Evolutionary conservation across 2,329 filamentous ascomycete genomes (phyloP), one percentile per base, ranked within the genome.

Genomic region (Fusarium tupiense): DNA sequence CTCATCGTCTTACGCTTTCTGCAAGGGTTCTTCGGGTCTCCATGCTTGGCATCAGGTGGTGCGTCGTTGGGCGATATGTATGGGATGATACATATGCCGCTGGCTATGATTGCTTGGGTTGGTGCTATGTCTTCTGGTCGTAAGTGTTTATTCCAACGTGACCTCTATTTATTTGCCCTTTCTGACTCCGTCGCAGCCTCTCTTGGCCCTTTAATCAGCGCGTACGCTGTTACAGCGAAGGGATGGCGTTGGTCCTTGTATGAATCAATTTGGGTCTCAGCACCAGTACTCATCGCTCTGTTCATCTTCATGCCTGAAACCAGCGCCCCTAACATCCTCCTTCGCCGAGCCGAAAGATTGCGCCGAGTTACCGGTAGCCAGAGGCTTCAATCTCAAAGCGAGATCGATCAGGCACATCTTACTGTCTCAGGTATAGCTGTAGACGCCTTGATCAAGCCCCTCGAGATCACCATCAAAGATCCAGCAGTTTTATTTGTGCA

Each of bases 231-330:
- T 16, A 84, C 85, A 5, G 86, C 84, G 5, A 85, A 88, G 78
- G 82, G 82, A 52, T 92, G 90, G 90, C 85, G 89, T n/a, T 92
- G 90, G 90, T 88, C 88, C 0, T 82, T 90, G 17, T 90, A 88
- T 84, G 89, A 91, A 76, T 88, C 91, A 58, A 82, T 92, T 57
- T 92, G 89, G 89, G 84, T 88, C 14, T 84, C 89, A 0, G 86
- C 84, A 0, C 90, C 90, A 0, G 78, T 91, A 41, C 87, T 91
- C 69, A 69, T 91, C 20, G 61, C 87, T 58, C 88, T 93, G 85
- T 86, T 91, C 76, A 76, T 91, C 69, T 85, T 89, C 71, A 86
- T 93, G 29, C 91, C 91, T 1, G 91, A 93, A 82, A 93, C 91
- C 0, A 88, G 84, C 61, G 80, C 86, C 0, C 82, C 85, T 8